These are phyloP conservation scores for Porphyrellus cyaneotinctus DNA, from an alignment of 768 basidiomycete genomes.

Conservation along the genomic window DNA sequence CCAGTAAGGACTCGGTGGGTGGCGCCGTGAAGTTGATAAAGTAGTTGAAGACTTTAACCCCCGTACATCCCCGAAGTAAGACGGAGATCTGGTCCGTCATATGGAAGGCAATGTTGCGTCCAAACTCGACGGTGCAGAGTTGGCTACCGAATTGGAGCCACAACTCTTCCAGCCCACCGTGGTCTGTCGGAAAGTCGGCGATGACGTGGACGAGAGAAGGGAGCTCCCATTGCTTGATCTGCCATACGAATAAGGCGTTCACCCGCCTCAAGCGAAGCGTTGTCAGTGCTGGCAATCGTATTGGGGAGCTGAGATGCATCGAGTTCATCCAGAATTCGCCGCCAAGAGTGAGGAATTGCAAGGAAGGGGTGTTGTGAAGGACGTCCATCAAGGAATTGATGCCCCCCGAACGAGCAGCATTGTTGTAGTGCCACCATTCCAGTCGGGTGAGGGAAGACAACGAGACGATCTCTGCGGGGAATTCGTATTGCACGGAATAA, in stretches of 20 bases:
- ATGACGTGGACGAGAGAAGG: conserved; percentile 52
- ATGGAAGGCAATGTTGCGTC: conserved; percentile 52
- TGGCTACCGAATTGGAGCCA: conserved; percentile 50
- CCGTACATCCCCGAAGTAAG: conserved; percentile 45
- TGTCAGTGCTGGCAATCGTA: conserved; percentile 44
- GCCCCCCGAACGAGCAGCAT: conserved; percentile 58
- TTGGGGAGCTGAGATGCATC: conserved; percentile 14
- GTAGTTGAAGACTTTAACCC: conserved; percentile 51
- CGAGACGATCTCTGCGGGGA: conserved; percentile 43
- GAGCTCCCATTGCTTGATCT: conserved; percentile 47
- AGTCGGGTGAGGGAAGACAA: conserved; percentile 54
- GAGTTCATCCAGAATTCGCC: conserved; percentile 37
- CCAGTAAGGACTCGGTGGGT: conserved; percentile 16
- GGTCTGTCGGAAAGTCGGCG: conserved; percentile 42
- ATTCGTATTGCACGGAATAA: conserved; percentile 44
- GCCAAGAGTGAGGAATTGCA: conserved; percentile 56
- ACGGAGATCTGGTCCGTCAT: conserved; percentile 43
- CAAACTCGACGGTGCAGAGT: conserved; percentile 54
- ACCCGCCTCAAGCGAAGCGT: conserved; percentile 51
- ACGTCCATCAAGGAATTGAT: conserved; percentile 58
- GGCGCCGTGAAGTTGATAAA: conserved; percentile 46
- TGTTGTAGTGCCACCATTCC: conserved; percentile 63
- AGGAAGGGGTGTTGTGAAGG: conserved; percentile 48
- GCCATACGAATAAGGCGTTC: conserved; percentile 48
- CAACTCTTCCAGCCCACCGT: conserved; percentile 39